Evolutionary conservation across 2,329 filamentous ascomycete genomes (phyloP).

Genomic region (Zalaria obscura): DNA sequence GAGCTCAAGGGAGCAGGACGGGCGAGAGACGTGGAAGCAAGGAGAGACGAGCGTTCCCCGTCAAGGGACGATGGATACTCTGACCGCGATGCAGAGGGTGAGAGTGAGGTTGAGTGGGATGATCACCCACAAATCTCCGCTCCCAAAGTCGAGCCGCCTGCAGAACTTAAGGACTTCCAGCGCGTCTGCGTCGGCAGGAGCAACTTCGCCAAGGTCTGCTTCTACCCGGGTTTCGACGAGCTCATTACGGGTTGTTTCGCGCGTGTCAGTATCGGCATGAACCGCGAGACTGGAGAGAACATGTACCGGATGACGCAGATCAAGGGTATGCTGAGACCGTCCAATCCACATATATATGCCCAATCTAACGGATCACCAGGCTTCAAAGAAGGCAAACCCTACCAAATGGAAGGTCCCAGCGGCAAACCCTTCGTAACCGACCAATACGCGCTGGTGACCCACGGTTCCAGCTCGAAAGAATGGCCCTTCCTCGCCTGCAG

Average conservation of each 20-base stretch:
- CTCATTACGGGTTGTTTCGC: slow-evolving; percentile 73
- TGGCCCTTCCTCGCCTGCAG: slow-evolving; percentile 89
- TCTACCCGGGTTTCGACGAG: slow-evolving; percentile 78
- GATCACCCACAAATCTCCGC: slow-evolving; percentile 36
- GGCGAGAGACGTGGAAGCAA: slow-evolving; percentile 13
- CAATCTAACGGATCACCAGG: slow-evolving; percentile 34
- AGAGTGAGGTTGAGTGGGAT: slow-evolving; percentile 71
- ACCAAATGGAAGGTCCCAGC: slow-evolving; percentile 61
- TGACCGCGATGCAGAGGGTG: slow-evolving; percentile 48
- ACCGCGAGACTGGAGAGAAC: slow-evolving; percentile 52
- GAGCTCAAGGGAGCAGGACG: slow-evolving; percentile 47
- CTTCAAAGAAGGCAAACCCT: slow-evolving; percentile 66
- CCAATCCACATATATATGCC: slow-evolving; percentile 1
- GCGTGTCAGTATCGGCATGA: slow-evolving; percentile 68
- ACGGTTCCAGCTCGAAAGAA: slow-evolving; percentile 70
- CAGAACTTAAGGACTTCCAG: slow-evolving; percentile 69
- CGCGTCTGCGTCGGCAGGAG: slow-evolving; percentile 69
- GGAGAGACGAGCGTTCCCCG: slow-evolving; percentile 32
- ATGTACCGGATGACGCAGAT: slow-evolving; percentile 82
- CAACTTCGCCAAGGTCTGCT: slow-evolving; percentile 82
- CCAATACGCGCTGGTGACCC: slow-evolving; percentile 66
- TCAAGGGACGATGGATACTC: slow-evolving; percentile 19
- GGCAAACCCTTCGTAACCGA: slow-evolving; percentile 72
- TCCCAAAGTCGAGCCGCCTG: slow-evolving; percentile 51
- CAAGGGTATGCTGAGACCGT: slow-evolving; percentile 43